These are phyloP conservation scores for Globomyces pollinis-pini DNA, from an alignment of 192 early-diverging fungal genomes.

Conservation along the genomic window DNA sequence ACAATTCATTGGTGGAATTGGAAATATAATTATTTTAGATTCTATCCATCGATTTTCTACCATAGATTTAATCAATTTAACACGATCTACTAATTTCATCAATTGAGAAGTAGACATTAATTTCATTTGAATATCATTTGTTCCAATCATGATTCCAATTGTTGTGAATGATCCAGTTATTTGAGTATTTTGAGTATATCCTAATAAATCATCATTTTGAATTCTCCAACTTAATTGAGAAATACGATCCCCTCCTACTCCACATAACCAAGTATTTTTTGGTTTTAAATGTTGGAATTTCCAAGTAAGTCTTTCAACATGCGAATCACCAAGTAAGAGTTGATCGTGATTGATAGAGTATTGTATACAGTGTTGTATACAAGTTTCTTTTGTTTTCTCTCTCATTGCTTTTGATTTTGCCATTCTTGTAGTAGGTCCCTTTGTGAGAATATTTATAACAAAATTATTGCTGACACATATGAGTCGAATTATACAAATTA, in stretches of 20 bases:
- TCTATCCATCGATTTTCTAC: slow-evolving; percentile 9
- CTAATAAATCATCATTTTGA: background rate
- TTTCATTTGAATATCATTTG: slow-evolving; percentile 6
- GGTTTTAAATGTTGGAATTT: slow-evolving; percentile 10
- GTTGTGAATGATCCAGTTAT: background rate
- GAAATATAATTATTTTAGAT: slow-evolving; percentile 10
- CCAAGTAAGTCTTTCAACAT: slow-evolving; percentile 14
- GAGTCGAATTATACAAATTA: too few species aligned
- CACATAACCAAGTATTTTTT: slow-evolving; percentile 14
- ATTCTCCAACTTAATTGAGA: slow-evolving; percentile 14
- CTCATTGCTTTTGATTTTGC: too few species aligned
- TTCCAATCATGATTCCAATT: slow-evolving; percentile 15
- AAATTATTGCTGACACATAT: too few species aligned
- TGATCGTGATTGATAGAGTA: too few species aligned
- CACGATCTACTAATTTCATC: background rate
- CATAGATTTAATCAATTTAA: background rate
- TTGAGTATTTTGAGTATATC: slow-evolving; percentile 12
- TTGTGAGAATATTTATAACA: too few species aligned
- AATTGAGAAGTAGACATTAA: slow-evolving; percentile 2
- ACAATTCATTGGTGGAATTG: slow-evolving; percentile 13
- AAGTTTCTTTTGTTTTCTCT: too few species aligned
- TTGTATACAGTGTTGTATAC: too few species aligned
- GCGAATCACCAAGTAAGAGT: slow-evolving; percentile 16
- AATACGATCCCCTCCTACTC: slow-evolving; percentile 14
- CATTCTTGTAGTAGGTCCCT: too few species aligned